Evolutionary conservation across 441 rosid species (phyloP).

Genomic region (Jatropha multifida): DNA sequence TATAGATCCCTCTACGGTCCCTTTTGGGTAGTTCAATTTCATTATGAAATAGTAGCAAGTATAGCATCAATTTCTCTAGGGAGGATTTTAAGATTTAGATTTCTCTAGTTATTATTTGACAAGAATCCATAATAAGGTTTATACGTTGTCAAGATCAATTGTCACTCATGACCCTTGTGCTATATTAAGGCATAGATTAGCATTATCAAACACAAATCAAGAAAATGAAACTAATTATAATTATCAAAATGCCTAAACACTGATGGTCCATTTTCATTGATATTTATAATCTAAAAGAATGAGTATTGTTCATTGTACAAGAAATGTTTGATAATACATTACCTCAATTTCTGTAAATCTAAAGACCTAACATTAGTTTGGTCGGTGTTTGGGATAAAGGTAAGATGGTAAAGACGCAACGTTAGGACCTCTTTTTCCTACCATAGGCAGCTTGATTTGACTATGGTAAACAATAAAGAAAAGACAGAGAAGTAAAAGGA

Average conservation of each 20-base stretch:
- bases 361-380: constrained; percentile 23
- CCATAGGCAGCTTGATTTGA: constrained; percentile 51
- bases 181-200: neutral
- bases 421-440: constrained; percentile 34
- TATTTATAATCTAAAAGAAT: constrained; percentile 27
- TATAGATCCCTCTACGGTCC: neutral
- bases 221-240: neutral
- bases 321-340: constrained; percentile 5
- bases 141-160: too few relatives aligned
- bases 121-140: neutral
- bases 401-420: constrained; percentile 42
- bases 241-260: neutral
- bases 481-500: constrained; percentile 39
- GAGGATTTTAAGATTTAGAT: too few relatives aligned
- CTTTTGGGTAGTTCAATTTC: neutral
- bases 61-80: too few relatives aligned
- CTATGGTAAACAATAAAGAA: constrained; percentile 33
- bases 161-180: too few relatives aligned
- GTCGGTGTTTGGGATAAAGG: constrained; percentile 36
- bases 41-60: too few relatives aligned
- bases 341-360: neutral
- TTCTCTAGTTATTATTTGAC: too few relatives aligned
- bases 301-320: constrained; percentile 23
- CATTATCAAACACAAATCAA: constrained; percentile 8
- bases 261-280: neutral